Base-by-base conservation (phyloP, 2,329 filamentous ascomycete genomes). In the Fusarium torreyae region DNA sequence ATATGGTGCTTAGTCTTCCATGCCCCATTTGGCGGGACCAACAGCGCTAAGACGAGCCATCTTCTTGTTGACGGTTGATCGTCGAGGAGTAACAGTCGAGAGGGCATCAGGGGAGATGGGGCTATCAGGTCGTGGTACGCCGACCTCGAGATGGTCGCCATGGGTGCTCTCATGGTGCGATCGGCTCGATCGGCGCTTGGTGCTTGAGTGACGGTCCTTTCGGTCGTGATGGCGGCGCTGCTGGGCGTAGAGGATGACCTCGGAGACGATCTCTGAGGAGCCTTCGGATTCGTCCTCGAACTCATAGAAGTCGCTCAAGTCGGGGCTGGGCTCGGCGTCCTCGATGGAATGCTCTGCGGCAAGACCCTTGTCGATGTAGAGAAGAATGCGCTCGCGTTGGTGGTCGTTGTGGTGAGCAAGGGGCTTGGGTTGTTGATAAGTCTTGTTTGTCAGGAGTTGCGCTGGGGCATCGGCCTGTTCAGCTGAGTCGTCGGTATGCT, bases 61-160 rank as follows among this genome's bases (percentile, higher is more conserved):
- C 70, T 80, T 83, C 73, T 81, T 81, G 69, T 73, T 76, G 48
- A 76, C 66, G 22, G 76, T 74, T 11, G 67, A 64, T 44, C 73
- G 70, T 28, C 59, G 65, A 17, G 73, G 71, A 18, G 73, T 71
- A 7, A 69, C 64, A 11, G 70, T 51, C 3, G 78, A 74, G 39
- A 81, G 77, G 1, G 72, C 62, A 15, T 75, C 74, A 3, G 79
- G 77, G 1, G 80, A 81, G 51, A 81, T 78, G 31, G 79, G 79
- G 58, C 80, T 81, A 51, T 85, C 82, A 4, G 83, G 81, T 22
- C 81, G 77, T 7, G 81, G 79, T 7, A 82, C 52, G n/a, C 74
- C 73, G 10, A 71, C 63, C 18, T 71, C 76, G n/a, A 54, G 46
- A 18, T 34, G 58, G 22, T 71, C 55, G n/a, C 49, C n/a, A 0